phyloP scores from a whole-genome alignment of 192 early-diverging fungal species.

The Podila verticillata region DNA sequence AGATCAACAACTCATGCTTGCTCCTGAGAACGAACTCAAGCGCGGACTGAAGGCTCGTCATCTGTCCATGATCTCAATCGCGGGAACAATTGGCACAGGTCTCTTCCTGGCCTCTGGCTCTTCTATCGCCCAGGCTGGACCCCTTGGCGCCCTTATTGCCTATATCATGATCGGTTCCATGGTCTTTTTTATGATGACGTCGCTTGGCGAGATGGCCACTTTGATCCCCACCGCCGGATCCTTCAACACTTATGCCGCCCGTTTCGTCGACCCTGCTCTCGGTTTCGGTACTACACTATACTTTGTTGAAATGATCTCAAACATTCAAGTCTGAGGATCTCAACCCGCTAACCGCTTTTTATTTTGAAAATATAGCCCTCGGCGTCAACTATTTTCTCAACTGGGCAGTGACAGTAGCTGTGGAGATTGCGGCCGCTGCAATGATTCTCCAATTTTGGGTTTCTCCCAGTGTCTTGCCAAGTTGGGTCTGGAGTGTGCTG shows the following conservation, averaged over 20 bases:
- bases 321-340: neutral
- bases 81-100: conserved; percentile 83
- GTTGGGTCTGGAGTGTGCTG: conserved; percentile 56
- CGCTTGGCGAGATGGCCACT: conserved; percentile 90
- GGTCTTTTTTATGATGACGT: conserved; percentile 80
- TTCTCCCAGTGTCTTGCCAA: conserved; percentile 30
- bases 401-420: conserved; percentile 77
- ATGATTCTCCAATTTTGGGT: conserved; percentile 82
- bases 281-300: conserved; percentile 70
- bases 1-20: conserved; percentile 28
- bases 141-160: conserved; percentile 80
- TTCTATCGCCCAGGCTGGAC: conserved; percentile 80
- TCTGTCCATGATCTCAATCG: conserved; percentile 80
- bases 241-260: conserved; percentile 83
- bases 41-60: conserved; percentile 77
- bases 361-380: conserved; percentile 14
- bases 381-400: conserved; percentile 68
- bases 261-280: conserved; percentile 89
- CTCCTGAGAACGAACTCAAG: conserved; percentile 55
- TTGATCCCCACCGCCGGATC: conserved; percentile 84
- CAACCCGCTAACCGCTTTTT: too few relatives aligned
- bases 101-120: conserved; percentile 84
- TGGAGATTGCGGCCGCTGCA: conserved; percentile 83
- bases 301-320: conserved; percentile 8
- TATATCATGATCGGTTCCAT: conserved; percentile 76